Evolutionary conservation across 176 grass and related monocot species (phyloP).

Genomic region (Cocos nucifera): DNA sequence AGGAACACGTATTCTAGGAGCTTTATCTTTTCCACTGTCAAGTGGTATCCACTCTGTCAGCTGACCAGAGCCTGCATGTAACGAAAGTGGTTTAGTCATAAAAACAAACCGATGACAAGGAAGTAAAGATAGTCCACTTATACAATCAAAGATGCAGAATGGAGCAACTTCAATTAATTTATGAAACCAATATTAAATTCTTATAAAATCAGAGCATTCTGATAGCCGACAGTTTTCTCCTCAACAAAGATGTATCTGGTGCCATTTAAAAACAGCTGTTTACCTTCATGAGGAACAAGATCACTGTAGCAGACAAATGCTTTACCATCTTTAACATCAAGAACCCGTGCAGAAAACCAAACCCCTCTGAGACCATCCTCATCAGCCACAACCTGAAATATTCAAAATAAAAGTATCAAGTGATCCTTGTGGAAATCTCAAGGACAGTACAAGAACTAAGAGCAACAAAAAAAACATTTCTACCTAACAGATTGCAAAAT

Average conservation of each 20-base stretch:
- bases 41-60: slow-evolving; percentile 56
- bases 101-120: no score
- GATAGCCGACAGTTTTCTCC: no score
- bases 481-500: no score
- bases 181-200: no score
- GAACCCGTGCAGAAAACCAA: slow-evolving; percentile 80
- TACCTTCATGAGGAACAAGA: slow-evolving; percentile 48
- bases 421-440: no score
- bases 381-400: slow-evolving; percentile 53
- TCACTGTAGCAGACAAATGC: slow-evolving; percentile 52
- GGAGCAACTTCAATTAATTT: no score
- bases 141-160: no score
- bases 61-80: slow-evolving; percentile 48
- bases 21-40: slow-evolving; percentile 40
- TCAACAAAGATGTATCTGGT: no score
- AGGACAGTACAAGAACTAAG: no score
- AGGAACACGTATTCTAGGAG: slow-evolving; percentile 57
- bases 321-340: slow-evolving; percentile 71
- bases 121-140: no score
- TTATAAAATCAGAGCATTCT: no score
- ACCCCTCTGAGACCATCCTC: slow-evolving; percentile 33
- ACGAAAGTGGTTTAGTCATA: neutral
- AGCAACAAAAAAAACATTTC: no score
- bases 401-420: neutral
- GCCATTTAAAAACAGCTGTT: neutral